Evolutionary conservation across 768 basidiomycete species (phyloP), one percentile per base, ranked within the genome.

Genomic region (Exsudoporus frostii): DNA sequence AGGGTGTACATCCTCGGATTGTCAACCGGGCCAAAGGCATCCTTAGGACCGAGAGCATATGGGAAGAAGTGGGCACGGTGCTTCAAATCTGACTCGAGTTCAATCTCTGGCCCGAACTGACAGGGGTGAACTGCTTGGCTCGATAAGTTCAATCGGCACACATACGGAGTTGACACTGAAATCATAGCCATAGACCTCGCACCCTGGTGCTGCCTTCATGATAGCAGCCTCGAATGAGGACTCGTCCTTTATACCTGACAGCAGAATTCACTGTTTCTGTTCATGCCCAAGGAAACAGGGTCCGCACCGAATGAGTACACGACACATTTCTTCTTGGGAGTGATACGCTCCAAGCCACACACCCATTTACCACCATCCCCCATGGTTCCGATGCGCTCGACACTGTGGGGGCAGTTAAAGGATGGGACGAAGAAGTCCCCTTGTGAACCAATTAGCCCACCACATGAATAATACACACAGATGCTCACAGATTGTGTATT

Each of bases 1-100:
- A 89, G 73, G 3, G 84, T 87, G 66, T 81, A 88, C 73, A 79
- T 79, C 55, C 79, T 79, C 13, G 73, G 74, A 10, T 75, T 54
- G 51, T 81, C 81, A 7, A 62, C 59, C 5, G 72, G 61, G 8
- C 73, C 76, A 52, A 79, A 77, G 7, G 68, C 74, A 58, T 88
- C 84, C 41, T 63, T 37, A 64, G 68, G 37, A 65, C 65, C 71
- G 73, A 84, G 64, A 74, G 79, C 51, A 74, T 73, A 55, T 71
- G 77, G 59, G 41, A 66, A 66, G 65, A 81, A 80, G 57, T 80
- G 76, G 2, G 79, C 64, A 22, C 76, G 71, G 13, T 48, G 45
- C 45, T 58, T 64, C 20, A 78, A 56, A 6, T 58, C 41, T 1
- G 62, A 51, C 13, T 57, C 57, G 13, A 68, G 49, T 36, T 72